Evolutionary conservation across 176 grass and related monocot genomes (phyloP), one percentile per base, ranked within the genome.

Genomic region (Panicum miliaceum): DNA sequence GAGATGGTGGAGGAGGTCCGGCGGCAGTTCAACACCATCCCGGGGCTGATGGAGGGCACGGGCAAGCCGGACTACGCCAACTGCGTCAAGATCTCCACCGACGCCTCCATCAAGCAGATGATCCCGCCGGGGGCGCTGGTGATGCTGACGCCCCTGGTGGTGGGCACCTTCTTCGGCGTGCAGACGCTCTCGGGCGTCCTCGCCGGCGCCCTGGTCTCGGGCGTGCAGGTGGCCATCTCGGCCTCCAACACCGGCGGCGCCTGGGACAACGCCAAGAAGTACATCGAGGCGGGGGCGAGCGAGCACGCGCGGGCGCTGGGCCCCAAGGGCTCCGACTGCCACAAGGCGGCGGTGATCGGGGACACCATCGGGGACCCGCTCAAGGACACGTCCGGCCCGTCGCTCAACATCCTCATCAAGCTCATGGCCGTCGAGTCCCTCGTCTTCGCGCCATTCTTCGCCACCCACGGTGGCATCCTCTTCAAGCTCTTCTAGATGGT

Each of bases 351-450:
- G 2, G 85, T 91, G 5, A 91, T 91, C 26, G 82, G 90, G 2
- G 82, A 91, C 85, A 91, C 85, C 54, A 85, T 88, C 0, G 82
- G 90, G 0, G 90, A 91, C 78, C 86, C 86, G 8, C 86, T 91
- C 60, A 91, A 91, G 82, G 90, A 91, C 71, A 88, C 86, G 63
- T 88, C 82, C 1, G 78, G 90, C 8, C 90, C 90, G 2, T 91
- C 90, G 12, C 90, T 91, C 16, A 88, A 91, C 82, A 91, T 91
- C 68, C 90, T 91, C 73, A 88, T 91, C 75, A 91, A 91, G 89
- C 89, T 91, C 69, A 91, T 87, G 85, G 81, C 85, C 0, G 81
- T 91, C 0, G 90, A 91, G 86, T 91, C 90, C 20, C 86, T 88
- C 4, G 90, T 91, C 58, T 91, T 91, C 62, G 90, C 86, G 0